Conservation (phyloP, 805 yeast species). For the Wickerhamiella bombiphila region DNA sequence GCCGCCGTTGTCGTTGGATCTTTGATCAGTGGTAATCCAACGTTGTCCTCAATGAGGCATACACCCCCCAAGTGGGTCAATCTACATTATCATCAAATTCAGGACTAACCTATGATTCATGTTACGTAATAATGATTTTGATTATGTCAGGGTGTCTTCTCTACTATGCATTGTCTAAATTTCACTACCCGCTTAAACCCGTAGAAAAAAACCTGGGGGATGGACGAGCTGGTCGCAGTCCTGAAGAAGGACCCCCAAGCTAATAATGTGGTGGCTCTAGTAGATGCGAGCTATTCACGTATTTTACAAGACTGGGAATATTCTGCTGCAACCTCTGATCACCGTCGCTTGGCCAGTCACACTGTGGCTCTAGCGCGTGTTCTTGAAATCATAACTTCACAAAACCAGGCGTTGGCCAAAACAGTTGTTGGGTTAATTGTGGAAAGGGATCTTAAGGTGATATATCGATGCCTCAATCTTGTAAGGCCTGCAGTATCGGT, state of each 20-base stretch:
- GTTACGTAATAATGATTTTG: too few species aligned
- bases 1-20: too few species aligned
- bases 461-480: slow-evolving; percentile 53
- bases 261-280: background rate
- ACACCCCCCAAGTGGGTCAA: too few species aligned
- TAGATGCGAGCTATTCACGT: background rate
- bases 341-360: slow-evolving; percentile 11
- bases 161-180: too few species aligned
- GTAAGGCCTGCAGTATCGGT: slow-evolving; percentile 43
- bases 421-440: background rate
- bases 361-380: slow-evolving; percentile 12
- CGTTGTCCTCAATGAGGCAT: too few species aligned
- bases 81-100: too few species aligned
- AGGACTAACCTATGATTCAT: too few species aligned
- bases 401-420: background rate
- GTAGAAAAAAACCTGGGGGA: background rate
- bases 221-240: slow-evolving; percentile 11
- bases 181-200: too few species aligned
- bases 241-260: slow-evolving; percentile 6
- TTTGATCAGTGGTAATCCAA: too few species aligned
- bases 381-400: slow-evolving; percentile 3
- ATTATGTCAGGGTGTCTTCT: too few species aligned
- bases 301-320: slow-evolving; percentile 18
- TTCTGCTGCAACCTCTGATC: slow-evolving; percentile 16
- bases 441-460: slow-evolving; percentile 20